Evolutionary conservation across 1,139 yeast genomes (phyloP).

Genomic region (Pneumocystis sp.): DNA sequence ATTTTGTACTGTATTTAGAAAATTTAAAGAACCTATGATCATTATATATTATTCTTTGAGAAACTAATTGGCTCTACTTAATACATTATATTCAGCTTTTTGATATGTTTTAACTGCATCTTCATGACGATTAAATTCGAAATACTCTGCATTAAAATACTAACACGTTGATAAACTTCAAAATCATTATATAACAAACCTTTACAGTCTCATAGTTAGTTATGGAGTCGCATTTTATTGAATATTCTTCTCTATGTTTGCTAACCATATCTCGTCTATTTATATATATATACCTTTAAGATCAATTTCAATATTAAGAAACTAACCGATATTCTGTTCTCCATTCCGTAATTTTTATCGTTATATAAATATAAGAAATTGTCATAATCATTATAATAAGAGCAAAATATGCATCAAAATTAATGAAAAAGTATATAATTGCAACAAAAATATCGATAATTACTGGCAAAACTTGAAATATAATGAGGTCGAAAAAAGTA

Average conservation of each 20-base stretch:
- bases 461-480: conserved; percentile 68
- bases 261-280: conserved; percentile 79
- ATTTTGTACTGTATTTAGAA: conserved; percentile 82
- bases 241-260: conserved; percentile 90
- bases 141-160: not conserved
- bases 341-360: conserved; percentile 88
- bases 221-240: conserved; percentile 81
- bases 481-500: conserved; percentile 48
- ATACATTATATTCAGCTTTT: not conserved
- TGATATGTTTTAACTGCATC: not conserved
- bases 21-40: conserved; percentile 47
- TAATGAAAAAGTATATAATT: conserved; percentile 80
- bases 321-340: conserved; percentile 39
- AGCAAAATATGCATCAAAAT: conserved; percentile 76
- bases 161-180: not conserved
- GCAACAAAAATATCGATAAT: conserved; percentile 58
- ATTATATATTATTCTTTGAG: not conserved
- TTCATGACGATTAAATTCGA: not conserved
- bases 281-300: not conserved
- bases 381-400: conserved; percentile 74
- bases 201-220: conserved; percentile 90
- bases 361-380: conserved; percentile 70
- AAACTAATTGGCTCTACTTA: not conserved
- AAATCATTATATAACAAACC: conserved; percentile 19
- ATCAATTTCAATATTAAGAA: not conserved